Evolutionary conservation across 1,284 basidiomycete species (phyloP).

Genomic region (Coniferiporia weirii): DNA sequence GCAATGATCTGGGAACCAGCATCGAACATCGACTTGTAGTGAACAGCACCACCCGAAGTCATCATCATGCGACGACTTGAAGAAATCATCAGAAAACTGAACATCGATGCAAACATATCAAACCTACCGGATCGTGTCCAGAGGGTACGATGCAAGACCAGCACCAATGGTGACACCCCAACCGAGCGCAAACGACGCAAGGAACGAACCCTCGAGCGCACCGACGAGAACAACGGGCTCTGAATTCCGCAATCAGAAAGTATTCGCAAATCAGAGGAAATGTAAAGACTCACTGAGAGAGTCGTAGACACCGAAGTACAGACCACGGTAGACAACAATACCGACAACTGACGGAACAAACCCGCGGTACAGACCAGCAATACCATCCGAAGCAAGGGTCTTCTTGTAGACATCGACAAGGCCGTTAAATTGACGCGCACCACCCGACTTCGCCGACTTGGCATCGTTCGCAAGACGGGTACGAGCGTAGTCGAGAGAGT

Average conservation of each 20-base stretch:
- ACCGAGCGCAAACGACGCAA: conserved; percentile 86
- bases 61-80: conserved; percentile 93
- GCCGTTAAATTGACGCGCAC: conserved; percentile 92
- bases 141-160: conserved; percentile 92
- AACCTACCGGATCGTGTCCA: conserved; percentile 85
- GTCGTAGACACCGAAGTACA: conserved; percentile 94
- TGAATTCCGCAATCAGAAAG: conserved; percentile 29
- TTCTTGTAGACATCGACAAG: conserved; percentile 92
- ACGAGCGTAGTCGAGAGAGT: conserved; percentile 96
- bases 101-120: background rate
- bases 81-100: conserved; percentile 14
- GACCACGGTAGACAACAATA: conserved; percentile 95
- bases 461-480: conserved; percentile 97
- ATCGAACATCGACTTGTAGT: conserved; percentile 93
- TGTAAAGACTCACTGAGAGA: conserved; percentile 65
- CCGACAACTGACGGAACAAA: conserved; percentile 93
- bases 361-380: conserved; percentile 91
- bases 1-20: conserved; percentile 76
- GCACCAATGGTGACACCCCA: conserved; percentile 95
- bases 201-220: conserved; percentile 83
- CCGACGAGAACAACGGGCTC: conserved; percentile 91
- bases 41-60: conserved; percentile 79
- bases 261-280: background rate
- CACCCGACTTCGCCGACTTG: conserved; percentile 89
- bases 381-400: conserved; percentile 86